These are phyloP conservation scores for Linum tenue DNA, from an alignment of 345 rosid genomes.

Conservation along the genomic window DNA sequence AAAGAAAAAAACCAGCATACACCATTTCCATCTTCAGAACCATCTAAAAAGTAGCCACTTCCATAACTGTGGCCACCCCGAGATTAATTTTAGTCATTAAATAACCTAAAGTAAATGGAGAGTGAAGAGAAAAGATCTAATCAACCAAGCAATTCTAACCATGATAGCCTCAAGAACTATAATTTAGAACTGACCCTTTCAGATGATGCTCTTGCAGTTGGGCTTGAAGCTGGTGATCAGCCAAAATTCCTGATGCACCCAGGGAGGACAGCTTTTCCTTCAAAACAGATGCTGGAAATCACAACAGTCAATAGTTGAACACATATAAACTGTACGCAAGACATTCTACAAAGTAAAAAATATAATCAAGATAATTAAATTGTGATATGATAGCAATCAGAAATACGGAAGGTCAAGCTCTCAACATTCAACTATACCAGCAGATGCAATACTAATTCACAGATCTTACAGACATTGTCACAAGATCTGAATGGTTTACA, in stretches of 20 bases:
- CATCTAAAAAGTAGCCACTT: neutral
- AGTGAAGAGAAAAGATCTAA: neutral
- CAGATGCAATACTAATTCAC: neutral
- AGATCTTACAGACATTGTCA: neutral
- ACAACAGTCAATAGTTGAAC: conserved; percentile 13
- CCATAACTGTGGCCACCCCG: neutral
- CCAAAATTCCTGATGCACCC: conserved; percentile 96
- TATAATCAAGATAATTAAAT: neutral
- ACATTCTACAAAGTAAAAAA: neutral
- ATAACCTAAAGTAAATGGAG: neutral
- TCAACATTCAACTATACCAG: neutral
- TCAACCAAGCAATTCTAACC: neutral
- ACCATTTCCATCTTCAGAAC: neutral
- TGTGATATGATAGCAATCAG: neutral
- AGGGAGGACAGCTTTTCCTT: conserved; percentile 85
- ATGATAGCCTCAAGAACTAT: neutral
- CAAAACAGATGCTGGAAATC: conserved; percentile 74
- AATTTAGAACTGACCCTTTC: conserved; percentile 59
- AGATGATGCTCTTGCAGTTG: conserved; percentile 76
- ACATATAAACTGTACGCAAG: neutral
- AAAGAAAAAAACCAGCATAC: neutral
- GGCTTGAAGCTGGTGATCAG: conserved; percentile 98
- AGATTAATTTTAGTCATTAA: neutral
- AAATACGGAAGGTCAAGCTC: neutral
- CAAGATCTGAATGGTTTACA: neutral